Evolutionary conservation across 2,329 filamentous ascomycete species (phyloP).

Genomic region (Metarhizium anisopliae): DNA sequence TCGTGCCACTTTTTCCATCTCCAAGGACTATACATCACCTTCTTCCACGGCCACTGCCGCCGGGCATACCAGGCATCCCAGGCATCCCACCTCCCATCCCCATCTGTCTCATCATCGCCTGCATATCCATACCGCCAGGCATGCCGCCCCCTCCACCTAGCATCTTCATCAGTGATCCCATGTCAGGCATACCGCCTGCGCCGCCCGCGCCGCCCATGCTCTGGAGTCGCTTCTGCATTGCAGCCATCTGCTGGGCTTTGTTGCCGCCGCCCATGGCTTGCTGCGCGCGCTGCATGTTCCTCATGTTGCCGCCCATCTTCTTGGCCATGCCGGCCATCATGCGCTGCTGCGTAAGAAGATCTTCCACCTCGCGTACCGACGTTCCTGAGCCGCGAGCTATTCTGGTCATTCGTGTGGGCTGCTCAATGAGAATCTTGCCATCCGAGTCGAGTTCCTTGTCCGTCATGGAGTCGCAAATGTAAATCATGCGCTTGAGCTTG

Average conservation of each 20-base stretch:
- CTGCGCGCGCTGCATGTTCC: slow-evolving; percentile 92
- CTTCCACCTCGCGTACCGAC: slow-evolving; percentile 52
- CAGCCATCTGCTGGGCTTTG: slow-evolving; percentile 86
- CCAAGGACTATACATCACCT: slow-evolving; percentile 7
- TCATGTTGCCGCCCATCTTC: slow-evolving; percentile 96
- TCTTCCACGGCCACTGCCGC: slow-evolving; percentile 21
- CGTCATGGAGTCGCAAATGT: slow-evolving; percentile 98
- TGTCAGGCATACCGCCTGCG: slow-evolving; percentile 66
- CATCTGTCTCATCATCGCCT: slow-evolving; percentile 71
- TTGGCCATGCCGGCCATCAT: slow-evolving; percentile 99
- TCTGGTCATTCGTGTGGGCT: slow-evolving; percentile 86
- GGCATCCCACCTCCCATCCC: slow-evolving; percentile 42
- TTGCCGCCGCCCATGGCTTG: slow-evolving; percentile 85
- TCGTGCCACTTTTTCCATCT: neutral
- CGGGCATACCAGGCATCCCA: slow-evolving; percentile 10
- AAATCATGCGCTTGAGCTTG: slow-evolving; percentile 97
- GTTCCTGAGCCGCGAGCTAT: slow-evolving; percentile 87
- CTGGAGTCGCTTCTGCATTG: slow-evolving; percentile 92
- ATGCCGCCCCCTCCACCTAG: slow-evolving; percentile 57
- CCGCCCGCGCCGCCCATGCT: slow-evolving; percentile 75
- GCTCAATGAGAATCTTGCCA: slow-evolving; percentile 86
- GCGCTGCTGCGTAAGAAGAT: slow-evolving; percentile 91
- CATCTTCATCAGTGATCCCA: slow-evolving; percentile 88
- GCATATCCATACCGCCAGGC: slow-evolving; percentile 67
- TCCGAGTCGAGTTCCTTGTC: slow-evolving; percentile 91